Base-by-base conservation (phyloP, 2,329 filamentous ascomycete species). In the Ceratocystis huliohia region DNA sequence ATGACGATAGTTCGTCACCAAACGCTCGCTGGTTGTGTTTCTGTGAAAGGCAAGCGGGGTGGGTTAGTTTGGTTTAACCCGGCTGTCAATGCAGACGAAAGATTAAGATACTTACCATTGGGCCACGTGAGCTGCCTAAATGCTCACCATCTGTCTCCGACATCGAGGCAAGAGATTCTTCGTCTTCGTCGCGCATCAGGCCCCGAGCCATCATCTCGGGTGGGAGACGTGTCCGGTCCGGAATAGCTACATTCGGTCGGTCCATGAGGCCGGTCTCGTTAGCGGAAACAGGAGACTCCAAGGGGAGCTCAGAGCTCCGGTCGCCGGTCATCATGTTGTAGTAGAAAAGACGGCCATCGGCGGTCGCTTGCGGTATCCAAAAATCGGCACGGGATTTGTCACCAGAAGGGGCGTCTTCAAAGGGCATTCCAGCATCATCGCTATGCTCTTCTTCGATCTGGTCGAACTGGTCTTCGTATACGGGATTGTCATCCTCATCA, bases 281-380 rank as follows among this genome's bases (percentile, higher is more conserved):
- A 20, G 84, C 76, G 5, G 88, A 90, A 0, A 85, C 86, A 1
- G 94, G 92, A 17, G 93, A 93, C 74, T 99, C 94, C 30, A 99
- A 81, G 1, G 94, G 94, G 68, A 99, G 79, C 74, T 99, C 94
- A 84, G 92, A 94, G 69, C 89, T 95, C 73, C 89, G 95, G 73
- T 95, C 91, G 66, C 93, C 92, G 0, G 94, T 99, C 78, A 96
- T 86, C 69, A 93, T 97, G 76, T 99, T 99, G 81, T 96, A 97
- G 78, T 97, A 99, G 76, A 95, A 99, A 28, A 99, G 78, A 66
- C 92, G 84, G 65, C 94, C 94, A 74, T 97, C 92, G 1, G 90
- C 85, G 0, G 94, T 99, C 15, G 92, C 94, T 78, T 99, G 94
- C 20, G 94, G 94, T 71, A 99, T 96, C 94, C 94, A 99, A 74